These are phyloP conservation scores for Talaromyces adpressus DNA, from an alignment of 495 filamentous ascomycete species.

Conservation along the genomic window DNA sequence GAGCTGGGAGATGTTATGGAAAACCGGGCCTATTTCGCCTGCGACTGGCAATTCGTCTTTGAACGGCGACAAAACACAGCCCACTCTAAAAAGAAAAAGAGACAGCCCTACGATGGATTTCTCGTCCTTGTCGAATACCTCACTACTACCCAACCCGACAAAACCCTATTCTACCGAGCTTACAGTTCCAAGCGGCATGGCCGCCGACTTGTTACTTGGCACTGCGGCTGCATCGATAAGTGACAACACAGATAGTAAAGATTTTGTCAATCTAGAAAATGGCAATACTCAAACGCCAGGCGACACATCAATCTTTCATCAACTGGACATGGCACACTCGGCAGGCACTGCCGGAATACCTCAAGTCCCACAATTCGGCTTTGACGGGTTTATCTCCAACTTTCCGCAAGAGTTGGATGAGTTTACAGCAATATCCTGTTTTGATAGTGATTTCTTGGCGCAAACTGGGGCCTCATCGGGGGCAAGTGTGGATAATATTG, in stretches of 20 bases:
- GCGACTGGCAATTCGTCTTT: slow-evolving; percentile 16
- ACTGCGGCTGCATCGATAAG: not conserved
- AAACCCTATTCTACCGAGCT: not conserved
- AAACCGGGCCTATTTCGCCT: slow-evolving; percentile 38
- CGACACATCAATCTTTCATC: not conserved
- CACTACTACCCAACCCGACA: not conserved
- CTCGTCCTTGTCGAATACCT: not conserved
- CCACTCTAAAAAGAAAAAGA: slow-evolving; percentile 11
- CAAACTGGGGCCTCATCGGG: not conserved
- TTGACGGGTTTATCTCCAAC: slow-evolving; percentile 41
- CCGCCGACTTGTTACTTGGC: not conserved
- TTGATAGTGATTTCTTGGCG: slow-evolving; percentile 27
- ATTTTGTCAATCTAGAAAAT: not conserved
- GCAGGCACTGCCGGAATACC: slow-evolving; percentile 23
- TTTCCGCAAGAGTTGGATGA: slow-evolving; percentile 41
- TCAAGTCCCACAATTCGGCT: slow-evolving; percentile 32
- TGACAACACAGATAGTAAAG: not conserved
- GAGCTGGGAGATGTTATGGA: slow-evolving; percentile 48
- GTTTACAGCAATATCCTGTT: slow-evolving; percentile 41
- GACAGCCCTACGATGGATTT: not conserved
- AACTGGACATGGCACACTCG: slow-evolving; percentile 17
- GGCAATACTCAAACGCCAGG: slow-evolving; percentile 6
- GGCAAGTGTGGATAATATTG: not conserved
- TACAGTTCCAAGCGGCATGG: not conserved
- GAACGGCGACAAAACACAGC: not conserved